Percentiles rank a stretch among this genome's conserved stretches.
Conservation (phyloP, 2,329 filamentous ascomycete species). For the Mycosphaerella arachidis region DNA sequence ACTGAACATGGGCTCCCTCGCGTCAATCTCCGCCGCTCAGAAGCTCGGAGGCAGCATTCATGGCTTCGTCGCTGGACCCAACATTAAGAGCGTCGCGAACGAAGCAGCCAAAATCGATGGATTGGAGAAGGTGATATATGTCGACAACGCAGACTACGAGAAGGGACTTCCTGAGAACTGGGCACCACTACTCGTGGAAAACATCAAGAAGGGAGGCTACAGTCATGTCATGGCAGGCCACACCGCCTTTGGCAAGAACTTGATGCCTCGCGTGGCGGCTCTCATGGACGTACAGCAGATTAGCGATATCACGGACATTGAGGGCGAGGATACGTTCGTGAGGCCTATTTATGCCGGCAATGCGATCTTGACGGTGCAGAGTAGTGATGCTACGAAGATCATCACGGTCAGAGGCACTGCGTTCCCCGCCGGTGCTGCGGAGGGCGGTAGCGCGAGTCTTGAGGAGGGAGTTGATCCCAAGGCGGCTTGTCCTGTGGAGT, state of each 20-base stretch:
- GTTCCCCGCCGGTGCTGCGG: conserved; percentile 69
- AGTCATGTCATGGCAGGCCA: conserved; percentile 88
- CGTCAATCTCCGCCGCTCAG: conserved; percentile 21
- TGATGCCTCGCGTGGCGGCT: conserved; percentile 86
- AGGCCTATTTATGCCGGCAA: conserved; percentile 97
- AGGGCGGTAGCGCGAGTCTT: conserved; percentile 68
- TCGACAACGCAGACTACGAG: conserved; percentile 87
- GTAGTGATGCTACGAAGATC: conserved; percentile 76
- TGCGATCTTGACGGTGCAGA: conserved; percentile 93
- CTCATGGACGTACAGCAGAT: conserved; percentile 89
- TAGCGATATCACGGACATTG: conserved; percentile 81
- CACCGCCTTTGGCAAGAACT: conserved; percentile 93
- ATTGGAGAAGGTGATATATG: conserved; percentile 82
- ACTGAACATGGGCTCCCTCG: conserved; percentile 60
- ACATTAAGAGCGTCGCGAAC: conserved; percentile 69
- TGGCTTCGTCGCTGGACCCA: conserved; percentile 79
- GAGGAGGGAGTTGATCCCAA: conserved; percentile 84
- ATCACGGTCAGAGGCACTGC: conserved; percentile 91
- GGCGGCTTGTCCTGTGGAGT: conserved; percentile 67
- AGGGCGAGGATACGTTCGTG: conserved; percentile 90
- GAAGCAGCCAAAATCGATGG: conserved; percentile 86
- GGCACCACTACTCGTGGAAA: conserved; percentile 88
- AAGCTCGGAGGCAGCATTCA: conserved; percentile 69
- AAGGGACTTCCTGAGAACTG: conserved; percentile 93
- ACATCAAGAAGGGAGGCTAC: conserved; percentile 92